These are phyloP conservation scores for Kodamaea restingae DNA, from an alignment of 805 yeast genomes.

Conservation along the genomic window DNA sequence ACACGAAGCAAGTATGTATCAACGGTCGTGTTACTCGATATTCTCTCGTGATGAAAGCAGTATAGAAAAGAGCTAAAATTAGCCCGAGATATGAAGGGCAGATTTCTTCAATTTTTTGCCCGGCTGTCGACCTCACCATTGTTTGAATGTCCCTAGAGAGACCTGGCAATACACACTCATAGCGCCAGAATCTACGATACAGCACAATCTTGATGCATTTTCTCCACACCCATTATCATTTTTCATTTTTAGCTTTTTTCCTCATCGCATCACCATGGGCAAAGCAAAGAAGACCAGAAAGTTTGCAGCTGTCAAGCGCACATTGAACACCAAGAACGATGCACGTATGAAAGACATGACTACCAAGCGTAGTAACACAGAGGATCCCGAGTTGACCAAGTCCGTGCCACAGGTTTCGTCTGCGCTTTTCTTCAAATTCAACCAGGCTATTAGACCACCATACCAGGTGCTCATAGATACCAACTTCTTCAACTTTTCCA, in stretches of 20 bases:
- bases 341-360: conserved; percentile 46
- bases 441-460: conserved; percentile 95
- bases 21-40: too few species aligned
- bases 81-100: too few species aligned
- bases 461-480: conserved; percentile 95
- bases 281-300: conserved; percentile 95
- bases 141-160: too few species aligned
- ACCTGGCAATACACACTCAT: too few species aligned
- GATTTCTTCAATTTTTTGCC: too few species aligned
- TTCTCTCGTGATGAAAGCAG: too few species aligned
- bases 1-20: too few species aligned
- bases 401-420: conserved; percentile 87
- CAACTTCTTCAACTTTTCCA: conserved; percentile 92
- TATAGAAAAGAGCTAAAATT: too few species aligned
- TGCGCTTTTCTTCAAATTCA: conserved; percentile 90
- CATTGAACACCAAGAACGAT: conserved; percentile 64
- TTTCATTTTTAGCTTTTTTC: background rate
- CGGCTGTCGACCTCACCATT: too few species aligned
- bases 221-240: background rate
- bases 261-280: conserved; percentile 57
- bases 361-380: conserved; percentile 28
- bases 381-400: conserved; percentile 64
- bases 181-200: too few species aligned
- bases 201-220: too few species aligned
- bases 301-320: conserved; percentile 88